Evolutionary conservation across 202 grass and related monocot species (phyloP), one percentile per base, ranked within the genome.

Genomic region (Panicum hallii): DNA sequence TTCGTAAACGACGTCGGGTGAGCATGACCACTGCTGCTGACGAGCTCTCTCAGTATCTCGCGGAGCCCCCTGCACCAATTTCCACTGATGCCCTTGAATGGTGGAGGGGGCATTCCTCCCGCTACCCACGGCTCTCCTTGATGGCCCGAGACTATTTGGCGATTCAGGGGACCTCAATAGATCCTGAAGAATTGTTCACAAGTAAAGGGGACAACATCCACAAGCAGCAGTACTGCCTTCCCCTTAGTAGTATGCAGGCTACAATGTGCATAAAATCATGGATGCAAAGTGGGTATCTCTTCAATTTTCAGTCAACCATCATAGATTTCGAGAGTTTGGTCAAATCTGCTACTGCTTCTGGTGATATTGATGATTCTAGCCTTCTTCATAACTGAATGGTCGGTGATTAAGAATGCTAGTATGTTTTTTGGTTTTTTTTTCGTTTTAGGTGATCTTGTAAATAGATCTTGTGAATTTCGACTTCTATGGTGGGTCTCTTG

Each of bases 61-160:
- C 88, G 0, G 96, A 99, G 82, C 86, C 96, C 70, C 88, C 88
- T 19, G 89, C 90, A 63, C 86, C 86, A 10, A 93, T 99, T 82
- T 90, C 90, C 55, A 92, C 88, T 28, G 91, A 99, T 73, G 86
- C 87, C 57, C 83, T 99, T 60, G 89, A 95, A 66, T 99, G 96
- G 96, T 99, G 96, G 96, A 95, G 78, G 78, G 91, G 88, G 2
- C 94, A 99, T 74, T 90, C 91, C 32, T 83, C 86, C 20, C 91
- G 91, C 48, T 99, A 94, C 75, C 93, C 93, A 32, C 89, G 91
- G 45, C 96, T 99, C 48, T 93, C 96, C 4, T 41, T 89, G 47
- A 98, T 99, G 96, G 96, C 96, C 22, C 93, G 93, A n/a, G 96
- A 99, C 66, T 95, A 90, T 88, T 81, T 99, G 42, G 91, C 91